Evolutionary conservation across 176 grass and related monocot genomes (phyloP).

Genomic region (barley (Hordeum vulgare)): MorexV3_pseudomolecules_assembly NC_058521.1:593157316-593157815

Average conservation of each 20-base stretch:
- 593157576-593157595: neutral
- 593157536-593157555: neutral
- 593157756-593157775: neutral
- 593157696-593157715: neutral
- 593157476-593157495: neutral
- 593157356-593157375: neutral
- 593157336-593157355: neutral
- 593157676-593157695: neutral
- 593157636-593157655: slow-evolving; percentile 17
- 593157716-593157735: neutral
- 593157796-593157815: neutral
- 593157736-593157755: neutral
- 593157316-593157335: neutral
- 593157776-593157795: slow-evolving; percentile 10
- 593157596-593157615: neutral
- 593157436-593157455: neutral
- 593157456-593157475: slow-evolving; percentile 12
- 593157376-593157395: slow-evolving; percentile 9
- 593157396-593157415: neutral
- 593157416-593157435: neutral
- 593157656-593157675: neutral
- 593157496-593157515: neutral
- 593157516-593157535: neutral
- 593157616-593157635: neutral
- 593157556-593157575: slow-evolving; percentile 14